Evolutionary conservation across 2,329 filamentous ascomycete genomes (phyloP), one percentile per base, ranked within the genome.

Genomic region (Thielaviopsis euricoi): DNA sequence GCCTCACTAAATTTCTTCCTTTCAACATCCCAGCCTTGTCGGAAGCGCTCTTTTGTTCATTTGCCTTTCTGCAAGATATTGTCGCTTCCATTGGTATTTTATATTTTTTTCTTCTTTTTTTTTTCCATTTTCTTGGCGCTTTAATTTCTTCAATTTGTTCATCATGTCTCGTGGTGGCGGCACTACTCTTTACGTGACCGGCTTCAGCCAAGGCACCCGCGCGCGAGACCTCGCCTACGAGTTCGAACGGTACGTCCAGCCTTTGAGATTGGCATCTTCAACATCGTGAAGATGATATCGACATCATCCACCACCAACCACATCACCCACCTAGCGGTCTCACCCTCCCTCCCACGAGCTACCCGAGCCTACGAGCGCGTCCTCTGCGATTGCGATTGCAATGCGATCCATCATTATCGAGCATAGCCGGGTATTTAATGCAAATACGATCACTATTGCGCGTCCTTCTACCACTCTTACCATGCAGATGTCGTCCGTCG

Each of bases 191-290:
- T 97, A 97, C 78, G 91, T 97, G 74, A 95, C 90, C 70, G 93
- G 93, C 81, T 98, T 98, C 75, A 94, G 91, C 81, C 89, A 95
- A 75, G 89, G 91, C 73, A 96, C 91, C 73, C 89, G 93, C 79
- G 89, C 93, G 73, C 89, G 93, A 83, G 90, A 98, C 80, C 87
- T 97, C 73, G 89, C 91, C 78, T 96, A 95, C 87, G 91, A 97
- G 81, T 97, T 97, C 87, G 91, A 97, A 90, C 89, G 91, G 89
- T 96, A 95, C 83, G 90, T 95, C 80, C 56, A 55, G 22, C 57
- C 33, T 48, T 40, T 37, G 33, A 33, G 23, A 52, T 57, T 48
- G 55, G 37, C 29, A 52, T 57, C 55, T 58, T 54, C 43, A 55
- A 3, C 50, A 7, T 53, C 33, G 37, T 48, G 56, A 57, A 53